Conservation (phyloP, 331 rosid species). For the Erythrophleum ivorense region DNA sequence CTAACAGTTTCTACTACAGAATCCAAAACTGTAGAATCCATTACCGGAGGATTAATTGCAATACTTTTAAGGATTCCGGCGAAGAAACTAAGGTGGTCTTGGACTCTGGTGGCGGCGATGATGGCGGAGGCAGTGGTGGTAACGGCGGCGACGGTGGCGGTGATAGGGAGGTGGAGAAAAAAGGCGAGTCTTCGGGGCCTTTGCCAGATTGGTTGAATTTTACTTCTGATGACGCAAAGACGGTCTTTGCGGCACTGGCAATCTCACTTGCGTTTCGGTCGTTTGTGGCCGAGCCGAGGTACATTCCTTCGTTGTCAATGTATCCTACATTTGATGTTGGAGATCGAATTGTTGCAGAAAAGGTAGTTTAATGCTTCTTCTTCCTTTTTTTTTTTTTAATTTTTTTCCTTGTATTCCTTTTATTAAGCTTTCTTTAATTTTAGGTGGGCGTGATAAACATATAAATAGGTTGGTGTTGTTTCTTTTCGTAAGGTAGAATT, state of each 20-base stretch:
- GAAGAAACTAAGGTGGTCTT: slow-evolving; percentile 57
- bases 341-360: slow-evolving; percentile 93
- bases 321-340: slow-evolving; percentile 99
- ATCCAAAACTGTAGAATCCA: slow-evolving; percentile 41
- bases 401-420: background rate
- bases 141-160: slow-evolving; percentile 46
- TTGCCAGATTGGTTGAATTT: slow-evolving; percentile 79
- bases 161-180: slow-evolving; percentile 60
- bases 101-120: slow-evolving; percentile 50
- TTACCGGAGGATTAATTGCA: slow-evolving; percentile 47
- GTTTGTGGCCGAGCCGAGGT: slow-evolving; percentile 97
- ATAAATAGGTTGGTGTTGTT: background rate
- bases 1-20: slow-evolving; percentile 19
- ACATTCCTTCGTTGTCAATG: slow-evolving; percentile 98
- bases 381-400: background rate
- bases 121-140: slow-evolving; percentile 58
- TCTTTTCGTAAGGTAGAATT: background rate
- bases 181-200: slow-evolving; percentile 57
- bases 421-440: slow-evolving; percentile 5
- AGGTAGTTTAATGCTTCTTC: slow-evolving; percentile 53
- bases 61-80: slow-evolving; percentile 62
- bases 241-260: slow-evolving; percentile 87
- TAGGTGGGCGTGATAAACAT: slow-evolving; percentile 2
- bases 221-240: slow-evolving; percentile 81
- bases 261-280: slow-evolving; percentile 88